These are phyloP conservation scores for Candida michaelii DNA, from an alignment of 805 yeast genomes.

Conservation along the genomic window DNA sequence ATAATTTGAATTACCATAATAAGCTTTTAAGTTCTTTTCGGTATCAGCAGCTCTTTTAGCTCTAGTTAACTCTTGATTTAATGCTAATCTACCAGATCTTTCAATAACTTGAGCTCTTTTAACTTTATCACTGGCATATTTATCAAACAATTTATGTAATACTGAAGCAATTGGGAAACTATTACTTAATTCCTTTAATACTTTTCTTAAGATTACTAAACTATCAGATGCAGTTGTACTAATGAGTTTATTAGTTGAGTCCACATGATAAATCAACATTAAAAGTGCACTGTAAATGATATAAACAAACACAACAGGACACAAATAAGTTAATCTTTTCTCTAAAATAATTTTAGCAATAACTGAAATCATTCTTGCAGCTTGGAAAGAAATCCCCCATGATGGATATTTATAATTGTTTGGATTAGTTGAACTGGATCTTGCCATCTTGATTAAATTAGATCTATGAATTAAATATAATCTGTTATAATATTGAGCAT, in stretches of 20 bases:
- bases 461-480: constrained; percentile 70
- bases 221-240: constrained; percentile 45
- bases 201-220: constrained; percentile 36
- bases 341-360: constrained; percentile 57
- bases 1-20: constrained; percentile 15
- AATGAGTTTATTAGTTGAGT: constrained; percentile 39
- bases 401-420: constrained; percentile 57
- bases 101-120: constrained; percentile 43
- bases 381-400: constrained; percentile 82
- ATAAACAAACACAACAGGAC: constrained; percentile 61
- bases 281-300: constrained; percentile 62
- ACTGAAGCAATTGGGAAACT: constrained; percentile 42
- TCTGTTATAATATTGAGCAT: constrained; percentile 71
- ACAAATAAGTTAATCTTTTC: constrained; percentile 47
- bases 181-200: constrained; percentile 35
- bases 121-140: constrained; percentile 41
- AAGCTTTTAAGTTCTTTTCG: constrained; percentile 20
- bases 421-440: constrained; percentile 38
- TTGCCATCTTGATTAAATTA: constrained; percentile 54
- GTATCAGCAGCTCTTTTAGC: constrained; percentile 24
- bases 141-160: constrained; percentile 37
- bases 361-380: constrained; percentile 71
- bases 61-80: constrained; percentile 33
- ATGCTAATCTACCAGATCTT: constrained; percentile 37
- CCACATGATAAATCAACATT: constrained; percentile 71